Conservation (phyloP, 2,329 filamentous ascomycete species). For the Colletotrichum liriopes region DNA sequence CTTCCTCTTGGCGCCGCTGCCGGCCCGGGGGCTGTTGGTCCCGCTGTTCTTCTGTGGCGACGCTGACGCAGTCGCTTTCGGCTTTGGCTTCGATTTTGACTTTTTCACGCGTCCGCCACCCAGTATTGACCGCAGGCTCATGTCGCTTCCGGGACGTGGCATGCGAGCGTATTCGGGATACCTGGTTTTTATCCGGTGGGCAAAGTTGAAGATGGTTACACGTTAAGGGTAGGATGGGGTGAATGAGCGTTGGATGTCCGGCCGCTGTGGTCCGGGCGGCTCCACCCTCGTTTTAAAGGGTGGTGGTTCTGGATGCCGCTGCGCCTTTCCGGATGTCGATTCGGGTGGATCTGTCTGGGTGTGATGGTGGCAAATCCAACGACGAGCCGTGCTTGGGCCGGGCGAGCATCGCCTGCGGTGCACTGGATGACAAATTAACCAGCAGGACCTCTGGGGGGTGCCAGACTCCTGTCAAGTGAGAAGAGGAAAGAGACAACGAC, state of each 20-base stretch:
- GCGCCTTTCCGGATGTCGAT: constrained; percentile 18
- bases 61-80: constrained; percentile 43
- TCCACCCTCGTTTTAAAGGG: constrained; percentile 20
- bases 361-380: constrained; percentile 29
- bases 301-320: constrained; percentile 12
- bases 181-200: not conserved
- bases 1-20: constrained; percentile 38
- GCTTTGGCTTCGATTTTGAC: constrained; percentile 46
- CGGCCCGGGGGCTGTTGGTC: constrained; percentile 8
- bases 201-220: not conserved
- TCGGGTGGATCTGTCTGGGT: constrained; percentile 13
- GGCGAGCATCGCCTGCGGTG: not conserved
- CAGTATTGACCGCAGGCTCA: constrained; percentile 56
- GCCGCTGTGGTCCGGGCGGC: constrained; percentile 24
- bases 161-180: constrained; percentile 16
- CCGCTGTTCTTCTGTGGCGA: constrained; percentile 48
- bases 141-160: constrained; percentile 24
- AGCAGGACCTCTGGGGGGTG: not conserved
- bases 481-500: not conserved
- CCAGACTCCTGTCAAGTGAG: not conserved
- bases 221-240: constrained; percentile 17
- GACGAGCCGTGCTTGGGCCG: not conserved
- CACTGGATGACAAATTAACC: constrained; percentile 8
- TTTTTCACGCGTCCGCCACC: constrained; percentile 56
- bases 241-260: constrained; percentile 17